Percentiles rank a stretch among this genome's conserved stretches.
phyloP scores from a whole-genome alignment of 345 rosid genomes.

The Citrus trifoliata region DNA sequence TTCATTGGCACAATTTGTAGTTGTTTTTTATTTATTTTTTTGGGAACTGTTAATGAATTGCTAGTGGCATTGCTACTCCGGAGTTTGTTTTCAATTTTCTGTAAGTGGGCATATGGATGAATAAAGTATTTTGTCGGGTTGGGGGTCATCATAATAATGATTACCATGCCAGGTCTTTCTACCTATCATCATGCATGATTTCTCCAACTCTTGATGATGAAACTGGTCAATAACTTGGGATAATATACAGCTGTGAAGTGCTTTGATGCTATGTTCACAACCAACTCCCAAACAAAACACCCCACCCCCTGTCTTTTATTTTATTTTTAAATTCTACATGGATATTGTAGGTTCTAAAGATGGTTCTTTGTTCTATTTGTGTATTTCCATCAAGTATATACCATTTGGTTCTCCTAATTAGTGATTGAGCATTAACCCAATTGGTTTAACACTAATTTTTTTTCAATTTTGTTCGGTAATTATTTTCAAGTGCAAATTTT shows the following conservation, averaged over 20 bases:
- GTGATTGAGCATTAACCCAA: background rate
- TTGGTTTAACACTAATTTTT: background rate
- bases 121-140: background rate
- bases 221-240: background rate
- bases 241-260: background rate
- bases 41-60: background rate
- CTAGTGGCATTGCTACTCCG: background rate
- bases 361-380: background rate
- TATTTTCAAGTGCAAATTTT: background rate
- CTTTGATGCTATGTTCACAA: background rate
- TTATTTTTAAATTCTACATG: background rate
- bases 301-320: too few relatives aligned
- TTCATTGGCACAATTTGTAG: background rate
- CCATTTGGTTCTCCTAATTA: background rate
- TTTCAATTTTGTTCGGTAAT: background rate
- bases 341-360: background rate
- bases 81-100: background rate
- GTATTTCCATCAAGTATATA: background rate
- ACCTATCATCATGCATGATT: background rate
- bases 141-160: background rate
- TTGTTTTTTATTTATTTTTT: background rate
- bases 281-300: too few relatives aligned
- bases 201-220: background rate
- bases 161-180: background rate
- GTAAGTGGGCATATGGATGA: background rate